Evolutionary conservation across 306 rosid genomes (phyloP), one percentile per base, ranked within the genome.

Genomic region (Begonia loranthoides): DNA sequence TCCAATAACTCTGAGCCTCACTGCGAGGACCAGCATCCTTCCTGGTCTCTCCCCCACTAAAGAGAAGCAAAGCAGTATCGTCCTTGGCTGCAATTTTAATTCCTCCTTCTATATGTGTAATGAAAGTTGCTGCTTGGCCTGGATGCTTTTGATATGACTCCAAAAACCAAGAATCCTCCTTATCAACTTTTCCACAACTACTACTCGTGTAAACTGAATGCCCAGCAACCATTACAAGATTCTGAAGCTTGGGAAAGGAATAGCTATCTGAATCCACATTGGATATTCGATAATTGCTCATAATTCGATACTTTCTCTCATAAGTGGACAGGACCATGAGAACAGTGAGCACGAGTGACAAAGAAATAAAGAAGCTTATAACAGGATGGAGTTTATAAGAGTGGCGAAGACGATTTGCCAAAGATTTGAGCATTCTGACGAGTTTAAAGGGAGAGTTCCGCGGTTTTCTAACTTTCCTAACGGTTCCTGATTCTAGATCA

Each of bases 21-120:
- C 97, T 85, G 15, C 95, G 76, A 36, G 97, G 97, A 9, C 99
- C 95, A 0, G 99, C 99, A 14, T 70, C 80, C 65, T 72, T 80
- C 92, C 92, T 60, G 21, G 97, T 90, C 79, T 85, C 97, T n/a
- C 95, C 95, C 9, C 97, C 97, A 48, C 97, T 90, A 61, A 90
- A 90, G 55, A 90, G 62, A 40, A 90, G 82, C 74, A 90, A 53
- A 66, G 86, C 81, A 33, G 34, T 41, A 38, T 76, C 70, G 53
- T 90, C 99, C 61, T 49, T 62, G 4, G 84, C 86, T 0, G 75
- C 67, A 41, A 75, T 61, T 17, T 76, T 78, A 68, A 80, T 15
- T 17, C 95, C 95, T 55, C 73, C 77, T 39, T 70, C 52, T 56
- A 85, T 78, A 59, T 90, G 95, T 2, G 77, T 73, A 57, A 90